Base-by-base conservation (phyloP, 2,329 filamentous ascomycete genomes). In the Verticillium albo-atrum region DNA sequence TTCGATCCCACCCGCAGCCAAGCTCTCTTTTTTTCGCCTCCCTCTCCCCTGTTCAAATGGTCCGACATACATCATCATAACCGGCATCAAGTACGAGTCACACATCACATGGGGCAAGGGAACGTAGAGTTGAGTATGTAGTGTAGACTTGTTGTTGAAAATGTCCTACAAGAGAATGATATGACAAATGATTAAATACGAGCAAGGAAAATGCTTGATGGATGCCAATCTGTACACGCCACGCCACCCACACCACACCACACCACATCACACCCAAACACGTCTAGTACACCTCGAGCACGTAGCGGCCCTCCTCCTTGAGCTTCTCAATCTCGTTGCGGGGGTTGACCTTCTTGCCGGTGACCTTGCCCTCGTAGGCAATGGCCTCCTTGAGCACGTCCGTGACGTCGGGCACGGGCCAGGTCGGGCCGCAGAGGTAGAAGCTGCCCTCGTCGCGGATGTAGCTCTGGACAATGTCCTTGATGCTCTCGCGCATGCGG, bases 401-500 rank as follows among this genome's bases (percentile, higher is more conserved):
- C 1, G 93, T 97, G 57, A 99, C 94, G 77, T 99, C 95, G 6
- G 95, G 95, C 58, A 99, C 95, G 14, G 95, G 95, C 95, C 95
- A 99, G 1, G 95, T 99, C 30, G 95, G 95, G 52, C 95, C 95
- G 73, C 95, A 99, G 20, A 99, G 88, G 77, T 99, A 99, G 79
- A 99, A 99, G 34, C 89, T 89, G 59, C 95, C 95, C 68, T 95
- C 89, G 66, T 97, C 86, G 69, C 88, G 80, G 65, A 97, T 86
- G 74, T 98, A 98, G 0, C 92, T 90, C 75, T 92, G 80, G 60
- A 92, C 83, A 64, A 99, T 96, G 63, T 95, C 88, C 52, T 81
- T 78, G 61, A 98, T 78, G 0, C 89, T 92, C 83, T 98, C 84
- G 60, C 95, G 84, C 95, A 99, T 99, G 66, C 93, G 87, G 74